Evolutionary conservation across 1,284 basidiomycete species (phyloP).

Genomic region (Farysia itapuensis): DNA sequence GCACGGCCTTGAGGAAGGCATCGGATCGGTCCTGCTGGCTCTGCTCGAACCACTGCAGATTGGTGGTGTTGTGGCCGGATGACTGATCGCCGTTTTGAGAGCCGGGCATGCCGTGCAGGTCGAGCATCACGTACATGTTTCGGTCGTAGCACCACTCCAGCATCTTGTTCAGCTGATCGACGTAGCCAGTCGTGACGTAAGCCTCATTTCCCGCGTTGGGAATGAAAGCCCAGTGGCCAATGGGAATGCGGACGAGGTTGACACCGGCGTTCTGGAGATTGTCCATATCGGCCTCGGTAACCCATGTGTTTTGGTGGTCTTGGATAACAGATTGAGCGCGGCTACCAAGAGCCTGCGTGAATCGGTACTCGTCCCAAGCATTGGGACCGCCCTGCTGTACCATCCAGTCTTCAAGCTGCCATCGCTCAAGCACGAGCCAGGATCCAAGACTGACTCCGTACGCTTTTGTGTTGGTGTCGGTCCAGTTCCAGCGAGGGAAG

Average conservation of each 20-base stretch:
- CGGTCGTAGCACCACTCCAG: conserved; percentile 57
- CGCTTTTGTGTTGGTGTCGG: conserved; percentile 51
- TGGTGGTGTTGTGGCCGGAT: conserved; percentile 52
- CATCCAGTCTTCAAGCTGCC: conserved; percentile 62
- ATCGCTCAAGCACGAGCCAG: conserved; percentile 58
- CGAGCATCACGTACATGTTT: conserved; percentile 61
- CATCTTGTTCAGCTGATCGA: conserved; percentile 45
- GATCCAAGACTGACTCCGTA: conserved; percentile 55
- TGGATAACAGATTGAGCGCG: conserved; percentile 29
- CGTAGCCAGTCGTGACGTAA: conserved; percentile 41
- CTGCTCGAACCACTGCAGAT: conserved; percentile 37
- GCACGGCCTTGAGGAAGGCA: conserved; percentile 34
- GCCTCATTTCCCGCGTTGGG: conserved; percentile 42
- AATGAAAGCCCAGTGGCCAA: conserved; percentile 59
- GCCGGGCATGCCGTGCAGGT: conserved; percentile 62
- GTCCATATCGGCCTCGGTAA: conserved; percentile 61
- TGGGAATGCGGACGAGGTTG: conserved; percentile 60
- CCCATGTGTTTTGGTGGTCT: conserved; percentile 60
- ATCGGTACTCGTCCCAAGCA: conserved; percentile 60
- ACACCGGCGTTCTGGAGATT: conserved; percentile 52
- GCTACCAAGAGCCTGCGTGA: conserved; percentile 54
- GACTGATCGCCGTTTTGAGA: conserved; percentile 60
- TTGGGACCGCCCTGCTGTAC: conserved; percentile 51
- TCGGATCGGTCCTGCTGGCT: conserved; percentile 45
- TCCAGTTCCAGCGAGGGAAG: conserved; percentile 53